These are phyloP conservation scores for Suhomyces kilbournensis DNA, from an alignment of 805 yeast species.

Conservation along the genomic window DNA sequence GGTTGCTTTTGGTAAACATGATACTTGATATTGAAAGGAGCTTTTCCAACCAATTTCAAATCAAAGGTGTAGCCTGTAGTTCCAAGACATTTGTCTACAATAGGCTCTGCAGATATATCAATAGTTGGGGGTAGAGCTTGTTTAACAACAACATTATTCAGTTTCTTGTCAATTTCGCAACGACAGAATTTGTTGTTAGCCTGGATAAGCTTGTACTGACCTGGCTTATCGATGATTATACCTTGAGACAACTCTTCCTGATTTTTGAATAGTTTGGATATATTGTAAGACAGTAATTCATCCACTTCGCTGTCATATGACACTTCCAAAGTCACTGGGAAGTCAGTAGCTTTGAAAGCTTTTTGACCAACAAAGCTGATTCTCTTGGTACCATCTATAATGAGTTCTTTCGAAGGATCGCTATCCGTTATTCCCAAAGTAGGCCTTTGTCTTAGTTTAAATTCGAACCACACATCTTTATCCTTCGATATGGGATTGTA, in stretches of 20 bases:
- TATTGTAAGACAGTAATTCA: slow-evolving; percentile 1
- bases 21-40: slow-evolving; percentile 74
- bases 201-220: slow-evolving; percentile 55
- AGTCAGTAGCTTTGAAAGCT: slow-evolving; percentile 33
- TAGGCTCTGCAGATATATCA: slow-evolving; percentile 50
- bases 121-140: slow-evolving; percentile 41
- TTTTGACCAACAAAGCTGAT: slow-evolving; percentile 10
- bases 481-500: slow-evolving; percentile 39
- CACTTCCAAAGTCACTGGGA: slow-evolving; percentile 43
- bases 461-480: slow-evolving; percentile 29
- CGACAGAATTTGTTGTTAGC: slow-evolving; percentile 63
- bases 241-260: slow-evolving; percentile 28
- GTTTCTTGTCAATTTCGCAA: slow-evolving; percentile 51
- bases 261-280: slow-evolving; percentile 22
- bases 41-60: slow-evolving; percentile 65
- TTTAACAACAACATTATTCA: slow-evolving; percentile 25
- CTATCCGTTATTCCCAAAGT: slow-evolving; percentile 19
- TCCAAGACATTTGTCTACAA: slow-evolving; percentile 87
- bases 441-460: slow-evolving; percentile 27
- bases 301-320: slow-evolving; percentile 1
- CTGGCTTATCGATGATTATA: slow-evolving; percentile 52
- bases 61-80: slow-evolving; percentile 76
- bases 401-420: slow-evolving; percentile 18
- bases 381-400: slow-evolving; percentile 28
- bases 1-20: slow-evolving; percentile 49